Evolutionary conservation across 768 basidiomycete genomes (phyloP).

Genomic region (Suillus fuscotomentosus): DNA sequence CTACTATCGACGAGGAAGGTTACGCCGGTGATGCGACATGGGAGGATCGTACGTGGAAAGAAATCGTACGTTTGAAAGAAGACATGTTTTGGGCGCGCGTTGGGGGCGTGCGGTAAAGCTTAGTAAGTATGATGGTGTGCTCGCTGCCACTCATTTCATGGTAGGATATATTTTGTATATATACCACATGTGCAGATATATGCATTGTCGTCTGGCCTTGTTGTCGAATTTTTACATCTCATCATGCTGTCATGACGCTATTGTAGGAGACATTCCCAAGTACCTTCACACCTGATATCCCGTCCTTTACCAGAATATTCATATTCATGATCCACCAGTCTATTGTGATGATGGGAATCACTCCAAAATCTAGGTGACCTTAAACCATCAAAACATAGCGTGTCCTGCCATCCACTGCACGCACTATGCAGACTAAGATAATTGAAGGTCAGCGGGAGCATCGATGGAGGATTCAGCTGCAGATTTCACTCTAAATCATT

Average conservation of each 20-base stretch:
- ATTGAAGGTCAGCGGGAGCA: no score
- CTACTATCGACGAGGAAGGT: conserved; percentile 31
- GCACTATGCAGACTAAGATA: no score
- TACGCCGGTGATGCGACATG: conserved; percentile 71
- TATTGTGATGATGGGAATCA: no score
- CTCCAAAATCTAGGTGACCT: no score
- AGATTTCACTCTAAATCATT: no score
- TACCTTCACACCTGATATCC: background rate
- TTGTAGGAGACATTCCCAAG: background rate
- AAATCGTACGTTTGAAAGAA: conserved; percentile 68
- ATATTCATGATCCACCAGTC: no score
- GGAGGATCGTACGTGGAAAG: conserved; percentile 87
- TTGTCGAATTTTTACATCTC: background rate
- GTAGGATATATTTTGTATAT: background rate
- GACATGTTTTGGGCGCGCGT: conserved; percentile 87
- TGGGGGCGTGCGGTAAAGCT: conserved; percentile 44
- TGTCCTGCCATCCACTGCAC: no score
- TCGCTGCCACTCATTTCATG: background rate
- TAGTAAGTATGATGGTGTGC: background rate
- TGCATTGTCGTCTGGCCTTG: background rate
- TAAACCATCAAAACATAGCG: no score
- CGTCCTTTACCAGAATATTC: background rate
- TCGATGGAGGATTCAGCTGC: no score
- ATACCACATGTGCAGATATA: background rate
- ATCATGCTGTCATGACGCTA: background rate